These are phyloP conservation scores for Aegilops tauschii DNA, from an alignment of 176 grass and related monocot species.

Conservation along the genomic window DNA sequence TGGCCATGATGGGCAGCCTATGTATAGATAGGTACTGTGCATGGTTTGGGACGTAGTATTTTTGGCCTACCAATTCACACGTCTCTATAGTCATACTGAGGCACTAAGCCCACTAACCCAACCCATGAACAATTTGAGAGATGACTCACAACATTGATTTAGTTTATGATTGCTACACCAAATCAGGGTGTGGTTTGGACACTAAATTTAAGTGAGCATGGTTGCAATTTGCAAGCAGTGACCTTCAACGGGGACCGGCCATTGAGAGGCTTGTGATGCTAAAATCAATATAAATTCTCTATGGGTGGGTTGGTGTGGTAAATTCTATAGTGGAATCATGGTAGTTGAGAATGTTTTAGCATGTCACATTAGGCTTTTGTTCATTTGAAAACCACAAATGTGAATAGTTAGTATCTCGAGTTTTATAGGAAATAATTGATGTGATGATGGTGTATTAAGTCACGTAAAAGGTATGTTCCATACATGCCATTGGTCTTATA, in stretches of 20 bases:
- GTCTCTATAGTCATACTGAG: not conserved
- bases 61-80: not conserved
- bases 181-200: not conserved
- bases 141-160: not conserved
- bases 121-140: not conserved
- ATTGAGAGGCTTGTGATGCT: no score
- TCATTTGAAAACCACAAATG: no score
- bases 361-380: not conserved
- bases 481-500: no score
- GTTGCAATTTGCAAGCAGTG: not conserved
- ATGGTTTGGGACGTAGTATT: not conserved
- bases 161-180: not conserved
- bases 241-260: not conserved
- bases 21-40: not conserved
- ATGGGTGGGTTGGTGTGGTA: no score
- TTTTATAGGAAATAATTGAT: no score
- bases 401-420: no score
- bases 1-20: not conserved
- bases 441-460: no score
- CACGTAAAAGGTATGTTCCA: no score
- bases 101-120: not conserved
- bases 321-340: not conserved
- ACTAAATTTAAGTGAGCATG: not conserved
- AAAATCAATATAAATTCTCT: no score
- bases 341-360: not conserved